These are phyloP conservation scores for Musa beccarii DNA, from an alignment of 176 grass and related monocot species.

Conservation along the genomic window DNA sequence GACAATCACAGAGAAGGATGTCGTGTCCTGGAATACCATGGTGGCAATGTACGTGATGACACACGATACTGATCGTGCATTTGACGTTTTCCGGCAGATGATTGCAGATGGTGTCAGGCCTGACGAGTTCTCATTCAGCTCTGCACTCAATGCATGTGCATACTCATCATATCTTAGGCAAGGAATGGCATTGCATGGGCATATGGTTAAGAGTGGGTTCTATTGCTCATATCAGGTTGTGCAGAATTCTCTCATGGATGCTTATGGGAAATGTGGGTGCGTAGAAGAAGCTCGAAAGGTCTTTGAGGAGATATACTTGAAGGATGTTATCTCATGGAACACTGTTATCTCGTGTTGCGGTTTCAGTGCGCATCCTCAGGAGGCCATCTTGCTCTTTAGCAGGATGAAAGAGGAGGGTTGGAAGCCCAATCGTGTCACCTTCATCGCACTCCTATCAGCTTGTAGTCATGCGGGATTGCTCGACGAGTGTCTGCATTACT, in stretches of 20 bases:
- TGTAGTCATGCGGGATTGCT: slow-evolving; percentile 43
- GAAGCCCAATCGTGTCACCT: slow-evolving; percentile 41
- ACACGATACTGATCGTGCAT: slow-evolving; percentile 28
- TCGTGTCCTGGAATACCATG: slow-evolving; percentile 44
- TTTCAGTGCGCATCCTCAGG: slow-evolving; percentile 25
- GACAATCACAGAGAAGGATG: slow-evolving; percentile 27
- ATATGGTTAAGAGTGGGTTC: slow-evolving; percentile 35
- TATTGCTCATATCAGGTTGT: slow-evolving; percentile 26
- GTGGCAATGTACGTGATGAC: slow-evolving; percentile 24
- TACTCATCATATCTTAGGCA: slow-evolving; percentile 30
- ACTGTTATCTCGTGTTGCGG: slow-evolving; percentile 44
- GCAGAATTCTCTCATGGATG: slow-evolving; percentile 39
- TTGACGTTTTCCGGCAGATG: slow-evolving; percentile 42
- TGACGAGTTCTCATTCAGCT: slow-evolving; percentile 46
- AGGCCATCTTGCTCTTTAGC: slow-evolving; percentile 27
- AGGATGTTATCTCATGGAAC: slow-evolving; percentile 51
- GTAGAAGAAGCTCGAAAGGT: slow-evolving; percentile 31
- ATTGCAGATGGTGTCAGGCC: slow-evolving; percentile 23
- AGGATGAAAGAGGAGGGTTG: slow-evolving; percentile 40
- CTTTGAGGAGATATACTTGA: slow-evolving; percentile 35
- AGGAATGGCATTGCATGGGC: slow-evolving; percentile 32
- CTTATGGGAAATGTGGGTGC: slow-evolving; percentile 54
- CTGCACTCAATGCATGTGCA: slow-evolving; percentile 31
- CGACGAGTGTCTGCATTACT: slow-evolving; percentile 35
- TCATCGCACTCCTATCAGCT: slow-evolving; percentile 34